phyloP scores from a whole-genome alignment of 768 basidiomycete species.

The Podaxis carcinomalis region DNA sequence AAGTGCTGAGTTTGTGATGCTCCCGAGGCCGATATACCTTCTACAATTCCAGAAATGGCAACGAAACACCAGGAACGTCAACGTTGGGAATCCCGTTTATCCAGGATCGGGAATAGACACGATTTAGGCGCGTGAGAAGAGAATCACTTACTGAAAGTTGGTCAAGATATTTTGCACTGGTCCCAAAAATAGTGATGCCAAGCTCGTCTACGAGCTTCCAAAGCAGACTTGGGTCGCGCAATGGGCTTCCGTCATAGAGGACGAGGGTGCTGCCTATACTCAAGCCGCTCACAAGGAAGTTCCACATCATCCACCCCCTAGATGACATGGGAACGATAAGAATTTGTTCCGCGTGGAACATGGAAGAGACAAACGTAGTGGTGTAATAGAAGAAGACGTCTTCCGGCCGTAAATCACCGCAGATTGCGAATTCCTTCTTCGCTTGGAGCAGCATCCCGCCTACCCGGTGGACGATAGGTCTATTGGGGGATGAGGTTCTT shows the following conservation, averaged over 20 bases:
- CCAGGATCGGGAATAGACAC: conserved; percentile 14
- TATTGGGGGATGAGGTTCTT: conserved; percentile 20
- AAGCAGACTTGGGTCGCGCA: conserved; percentile 58
- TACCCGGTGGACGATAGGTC: conserved; percentile 74
- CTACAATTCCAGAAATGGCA: conserved; percentile 26
- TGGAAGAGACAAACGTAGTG: conserved; percentile 42
- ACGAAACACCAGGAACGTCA: conserved; percentile 1
- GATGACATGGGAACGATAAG: conserved; percentile 4
- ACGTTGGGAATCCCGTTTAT: conserved; percentile 13
- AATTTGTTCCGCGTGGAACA: not conserved
- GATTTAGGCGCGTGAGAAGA: conserved; percentile 6
- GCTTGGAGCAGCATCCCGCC: conserved; percentile 76
- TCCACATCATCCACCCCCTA: conserved; percentile 93
- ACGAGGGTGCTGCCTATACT: conserved; percentile 67
- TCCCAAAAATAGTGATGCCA: conserved; percentile 76
- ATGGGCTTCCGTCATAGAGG: conserved; percentile 77
- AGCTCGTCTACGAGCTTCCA: conserved; percentile 69
- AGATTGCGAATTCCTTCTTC: conserved; percentile 67
- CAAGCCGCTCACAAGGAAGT: conserved; percentile 69
- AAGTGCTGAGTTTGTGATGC: conserved; percentile 51
- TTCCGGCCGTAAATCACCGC: conserved; percentile 57
- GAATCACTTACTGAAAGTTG: conserved; percentile 55
- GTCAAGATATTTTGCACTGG: conserved; percentile 81
- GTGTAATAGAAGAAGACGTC: conserved; percentile 85
- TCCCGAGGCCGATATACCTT: conserved; percentile 66